Evolutionary conservation across 2,329 filamentous ascomycete species (phyloP).

Genomic region (Alternaria gaisen): DNA sequence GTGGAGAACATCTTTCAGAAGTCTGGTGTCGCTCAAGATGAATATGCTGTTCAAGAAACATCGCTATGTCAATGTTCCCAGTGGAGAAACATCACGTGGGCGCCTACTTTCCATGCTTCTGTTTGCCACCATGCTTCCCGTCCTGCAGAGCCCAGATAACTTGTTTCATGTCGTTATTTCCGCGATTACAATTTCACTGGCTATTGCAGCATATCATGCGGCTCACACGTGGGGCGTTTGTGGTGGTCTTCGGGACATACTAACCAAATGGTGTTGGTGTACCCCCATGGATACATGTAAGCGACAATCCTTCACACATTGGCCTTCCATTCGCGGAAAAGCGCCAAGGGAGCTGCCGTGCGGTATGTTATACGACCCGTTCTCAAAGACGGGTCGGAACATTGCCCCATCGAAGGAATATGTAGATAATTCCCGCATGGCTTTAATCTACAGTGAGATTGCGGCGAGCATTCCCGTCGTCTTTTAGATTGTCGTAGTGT

Average conservation of each 20-base stretch:
- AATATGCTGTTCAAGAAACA: too few species aligned
- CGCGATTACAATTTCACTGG: not conserved
- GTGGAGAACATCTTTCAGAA: not conserved
- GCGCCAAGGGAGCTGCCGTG: not conserved
- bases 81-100: not conserved
- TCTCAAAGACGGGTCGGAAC: not conserved
- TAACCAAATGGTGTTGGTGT: not conserved
- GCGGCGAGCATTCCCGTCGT: not conserved
- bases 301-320: not conserved
- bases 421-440: not conserved
- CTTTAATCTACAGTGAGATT: not conserved
- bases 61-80: not conserved
- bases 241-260: conserved; percentile 3
- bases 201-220: not conserved
- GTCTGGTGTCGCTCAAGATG: not conserved
- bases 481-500: too few species aligned
- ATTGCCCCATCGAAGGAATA: not conserved
- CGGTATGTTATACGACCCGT: not conserved
- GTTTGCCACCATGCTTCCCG: not conserved
- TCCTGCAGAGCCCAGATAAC: not conserved
- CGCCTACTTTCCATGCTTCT: not conserved
- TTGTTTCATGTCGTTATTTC: not conserved
- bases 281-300: conserved; percentile 1
- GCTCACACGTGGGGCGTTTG: not conserved
- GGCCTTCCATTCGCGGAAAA: not conserved